Base-by-base conservation (phyloP, 2,329 filamentous ascomycete species). In the Fusarium sp. region DNA sequence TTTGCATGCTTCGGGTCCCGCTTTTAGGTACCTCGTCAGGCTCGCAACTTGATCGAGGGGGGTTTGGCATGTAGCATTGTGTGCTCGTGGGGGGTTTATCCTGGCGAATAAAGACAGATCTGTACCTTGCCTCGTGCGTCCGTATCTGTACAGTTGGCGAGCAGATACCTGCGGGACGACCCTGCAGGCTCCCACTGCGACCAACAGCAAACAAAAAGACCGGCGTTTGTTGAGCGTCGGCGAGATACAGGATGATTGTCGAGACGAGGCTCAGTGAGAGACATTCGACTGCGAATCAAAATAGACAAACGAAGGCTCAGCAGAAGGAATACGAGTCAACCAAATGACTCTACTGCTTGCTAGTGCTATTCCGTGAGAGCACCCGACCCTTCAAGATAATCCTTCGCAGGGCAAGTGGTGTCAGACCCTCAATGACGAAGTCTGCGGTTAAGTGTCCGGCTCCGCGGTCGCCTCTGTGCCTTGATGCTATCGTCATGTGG, bases 141-240 rank as follows among this genome's bases (percentile, higher is more conserved):
- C 39, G 45, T 34, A 6, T 43, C 37, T 34, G 69, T 75, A 67
- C 43, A 67, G 27, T 32, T 20, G 69, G 66, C 66, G 60, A 73
- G 60, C 18, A 32, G 37, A 59, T 70, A 70, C 69, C 27, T 73
- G 58, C 43, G 68, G 72, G 68, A 74, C 64, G 62, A 67, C 61
- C 72, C 68, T 75, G 60, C 37, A 43, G 34, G 58, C 63, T 63
- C 43, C 37, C 59, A 58, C 48, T 35, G 48, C 57, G 61, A 73
- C 54, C 68, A 74, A 59, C 62, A 67, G 70, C 58, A 45, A 37
- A 52, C 59, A 67, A 63, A 43, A 39, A 35, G 52, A 25, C 20
- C 13, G 16, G 14, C 35, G 25, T 41, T 73, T 71, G 35, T 54
- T 56, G 50, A 63, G 64, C 41, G 66, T 64, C 62, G n/a, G 27